These are phyloP conservation scores for Saksenaea vasiformis DNA, from an alignment of 371 early-diverging fungal species.

Conservation along the genomic window DNA sequence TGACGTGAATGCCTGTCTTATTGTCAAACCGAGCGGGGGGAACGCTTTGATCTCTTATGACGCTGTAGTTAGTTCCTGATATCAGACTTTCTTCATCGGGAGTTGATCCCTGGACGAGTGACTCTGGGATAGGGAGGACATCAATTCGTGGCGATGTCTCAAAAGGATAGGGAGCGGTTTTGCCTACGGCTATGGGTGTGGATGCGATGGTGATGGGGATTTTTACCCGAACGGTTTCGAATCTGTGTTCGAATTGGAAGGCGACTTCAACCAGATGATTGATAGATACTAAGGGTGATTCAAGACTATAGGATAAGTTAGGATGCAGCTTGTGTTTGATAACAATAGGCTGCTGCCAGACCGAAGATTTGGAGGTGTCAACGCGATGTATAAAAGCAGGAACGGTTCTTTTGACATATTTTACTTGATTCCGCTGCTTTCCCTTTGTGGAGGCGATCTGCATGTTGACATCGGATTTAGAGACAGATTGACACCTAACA, in stretches of 20 bases:
- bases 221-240: slow-evolving; percentile 28
- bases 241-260: slow-evolving; percentile 27
- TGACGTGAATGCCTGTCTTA: neutral
- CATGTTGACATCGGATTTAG: slow-evolving; percentile 3
- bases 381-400: slow-evolving; percentile 23
- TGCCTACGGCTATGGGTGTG: slow-evolving; percentile 9
- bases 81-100: slow-evolving; percentile 15
- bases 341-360: slow-evolving; percentile 30
- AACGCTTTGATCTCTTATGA: slow-evolving; percentile 16
- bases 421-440: slow-evolving; percentile 3
- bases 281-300: slow-evolving; percentile 26
- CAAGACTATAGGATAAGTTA: slow-evolving; percentile 14
- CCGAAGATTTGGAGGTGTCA: slow-evolving; percentile 19
- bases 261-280: slow-evolving; percentile 29
- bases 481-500: slow-evolving; percentile 12
- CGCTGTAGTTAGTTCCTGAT: slow-evolving; percentile 15
- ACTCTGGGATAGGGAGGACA: neutral
- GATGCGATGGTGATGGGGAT: slow-evolving; percentile 33
- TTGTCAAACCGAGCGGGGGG: slow-evolving; percentile 10
- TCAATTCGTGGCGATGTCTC: slow-evolving; percentile 8
- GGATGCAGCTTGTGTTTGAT: slow-evolving; percentile 23
- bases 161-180: slow-evolving; percentile 14
- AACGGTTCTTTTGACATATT: slow-evolving; percentile 24
- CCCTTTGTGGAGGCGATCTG: neutral
- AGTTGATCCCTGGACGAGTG: slow-evolving; percentile 6